phyloP scores from a whole-genome alignment of 139 green algal species.

The Marvania coccoides region DNA sequence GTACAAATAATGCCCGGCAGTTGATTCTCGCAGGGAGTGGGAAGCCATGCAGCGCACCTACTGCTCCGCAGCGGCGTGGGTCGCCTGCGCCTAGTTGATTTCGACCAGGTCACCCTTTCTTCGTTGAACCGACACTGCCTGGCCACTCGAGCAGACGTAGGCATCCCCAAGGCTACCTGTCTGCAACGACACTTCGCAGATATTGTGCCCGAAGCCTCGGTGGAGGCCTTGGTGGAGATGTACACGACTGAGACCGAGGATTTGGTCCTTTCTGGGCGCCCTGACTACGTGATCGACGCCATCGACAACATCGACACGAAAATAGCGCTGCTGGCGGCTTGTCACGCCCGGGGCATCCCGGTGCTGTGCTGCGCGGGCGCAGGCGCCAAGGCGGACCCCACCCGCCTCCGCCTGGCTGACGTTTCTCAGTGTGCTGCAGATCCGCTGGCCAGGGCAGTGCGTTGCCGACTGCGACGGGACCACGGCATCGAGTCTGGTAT shows the following conservation, averaged over 20 bases:
- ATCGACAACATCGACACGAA: conserved; percentile 99
- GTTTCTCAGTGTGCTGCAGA: conserved; percentile 72
- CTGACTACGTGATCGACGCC: conserved; percentile 90
- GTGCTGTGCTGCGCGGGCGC: conserved; percentile 82
- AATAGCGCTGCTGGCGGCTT: conserved; percentile 80
- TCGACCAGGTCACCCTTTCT: conserved; percentile 88
- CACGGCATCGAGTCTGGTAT: conserved; percentile 62
- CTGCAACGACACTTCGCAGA: conserved; percentile 70
- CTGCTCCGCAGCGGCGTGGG: conserved; percentile 89
- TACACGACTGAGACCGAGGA: conserved; percentile 72
- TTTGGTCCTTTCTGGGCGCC: conserved; percentile 62
- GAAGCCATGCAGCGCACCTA: conserved; percentile 87
- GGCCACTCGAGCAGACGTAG: conserved; percentile 87
- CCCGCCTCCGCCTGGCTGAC: conserved; percentile 80
- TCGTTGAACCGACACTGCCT: conserved; percentile 90
- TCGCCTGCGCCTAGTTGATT: conserved; percentile 87
- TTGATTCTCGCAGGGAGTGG: conserved; percentile 68
- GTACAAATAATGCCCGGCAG: background rate
- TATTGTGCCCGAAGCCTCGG: conserved; percentile 84
- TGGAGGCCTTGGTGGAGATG: conserved; percentile 65
- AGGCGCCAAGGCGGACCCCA: conserved; percentile 87
- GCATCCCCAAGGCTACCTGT: conserved; percentile 76
- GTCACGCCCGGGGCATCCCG: conserved; percentile 56
- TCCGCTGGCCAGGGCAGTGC: conserved; percentile 77
- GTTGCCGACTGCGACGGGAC: conserved; percentile 54